Evolutionary conservation across 2,329 filamentous ascomycete genomes (phyloP).

Genomic region (Ophiostoma australiae): DNA sequence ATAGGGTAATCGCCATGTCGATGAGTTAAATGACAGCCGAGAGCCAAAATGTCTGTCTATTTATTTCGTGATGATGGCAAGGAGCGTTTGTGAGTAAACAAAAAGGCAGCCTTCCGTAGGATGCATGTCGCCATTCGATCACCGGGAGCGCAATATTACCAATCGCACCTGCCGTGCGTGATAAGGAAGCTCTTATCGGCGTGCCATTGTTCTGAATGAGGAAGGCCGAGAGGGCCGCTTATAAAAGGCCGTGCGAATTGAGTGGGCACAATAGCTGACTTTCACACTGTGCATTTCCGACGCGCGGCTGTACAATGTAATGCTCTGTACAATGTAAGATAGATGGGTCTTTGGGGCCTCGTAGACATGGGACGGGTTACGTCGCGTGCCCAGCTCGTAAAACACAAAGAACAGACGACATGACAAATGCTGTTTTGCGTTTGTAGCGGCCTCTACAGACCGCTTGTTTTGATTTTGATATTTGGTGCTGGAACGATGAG

Average conservation of each 20-base stretch:
- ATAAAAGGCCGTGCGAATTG: constrained; percentile 2
- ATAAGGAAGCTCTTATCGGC: constrained; percentile 8
- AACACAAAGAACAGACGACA: neutral
- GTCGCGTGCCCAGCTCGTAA: neutral
- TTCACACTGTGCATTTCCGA: neutral
- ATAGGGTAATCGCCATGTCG: neutral
- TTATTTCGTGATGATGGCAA: neutral
- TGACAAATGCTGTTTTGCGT: neutral
- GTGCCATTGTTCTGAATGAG: neutral
- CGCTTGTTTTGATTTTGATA: neutral
- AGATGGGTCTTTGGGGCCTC: neutral
- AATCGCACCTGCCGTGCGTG: neutral
- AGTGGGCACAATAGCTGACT: neutral
- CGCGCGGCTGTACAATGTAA: neutral
- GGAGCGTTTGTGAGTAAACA: neutral
- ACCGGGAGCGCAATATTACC: neutral
- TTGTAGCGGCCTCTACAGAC: neutral
- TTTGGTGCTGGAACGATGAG: neutral
- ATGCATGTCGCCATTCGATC: constrained; percentile 3
- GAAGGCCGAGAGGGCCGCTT: constrained; percentile 1
- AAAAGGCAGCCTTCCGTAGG: neutral
- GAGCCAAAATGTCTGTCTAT: neutral
- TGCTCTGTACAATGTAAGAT: neutral
- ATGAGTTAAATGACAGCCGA: too few relatives aligned
- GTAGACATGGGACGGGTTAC: constrained; percentile 2